Evolutionary conservation across 2,329 filamentous ascomycete genomes (phyloP).

Genomic region (Macrophomina tecta): DNA sequence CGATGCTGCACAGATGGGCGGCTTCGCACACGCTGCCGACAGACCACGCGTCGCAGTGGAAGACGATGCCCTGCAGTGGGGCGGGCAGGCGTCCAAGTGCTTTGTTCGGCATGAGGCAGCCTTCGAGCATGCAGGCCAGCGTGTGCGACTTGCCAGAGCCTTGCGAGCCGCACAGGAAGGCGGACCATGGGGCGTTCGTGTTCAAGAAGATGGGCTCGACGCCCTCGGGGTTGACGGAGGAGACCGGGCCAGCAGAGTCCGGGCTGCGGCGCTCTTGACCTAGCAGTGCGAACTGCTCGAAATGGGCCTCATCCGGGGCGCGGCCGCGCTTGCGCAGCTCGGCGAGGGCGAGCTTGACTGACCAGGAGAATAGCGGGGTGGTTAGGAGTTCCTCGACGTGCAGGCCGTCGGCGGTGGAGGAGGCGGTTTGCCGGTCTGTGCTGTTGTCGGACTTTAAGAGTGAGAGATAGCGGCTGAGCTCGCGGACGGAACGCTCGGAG

Average conservation of each 20-base stretch:
- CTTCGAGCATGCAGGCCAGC: conserved; percentile 64
- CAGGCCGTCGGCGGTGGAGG: neutral
- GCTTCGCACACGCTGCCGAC: conserved; percentile 62
- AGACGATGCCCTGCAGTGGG: conserved; percentile 65
- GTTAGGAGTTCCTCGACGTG: conserved; percentile 22
- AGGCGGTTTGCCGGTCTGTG: neutral
- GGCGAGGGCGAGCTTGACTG: conserved; percentile 16
- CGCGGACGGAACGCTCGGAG: conserved; percentile 16
- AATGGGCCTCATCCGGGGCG: neutral
- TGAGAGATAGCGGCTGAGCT: conserved; percentile 10
- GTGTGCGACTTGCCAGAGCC: conserved; percentile 69
- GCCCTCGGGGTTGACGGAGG: neutral
- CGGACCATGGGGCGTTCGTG: conserved; percentile 61
- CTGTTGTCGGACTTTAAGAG: neutral
- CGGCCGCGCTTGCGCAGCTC: conserved; percentile 3
- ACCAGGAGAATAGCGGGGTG: conserved; percentile 25
- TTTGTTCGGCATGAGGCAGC: conserved; percentile 57
- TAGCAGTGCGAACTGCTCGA: conserved; percentile 25
- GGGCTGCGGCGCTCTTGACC: conserved; percentile 14
- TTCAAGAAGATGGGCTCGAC: conserved; percentile 54
- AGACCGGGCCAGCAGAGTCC: neutral
- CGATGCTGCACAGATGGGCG: conserved; percentile 57
- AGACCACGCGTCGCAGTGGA: conserved; percentile 56
- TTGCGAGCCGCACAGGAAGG: conserved; percentile 69
- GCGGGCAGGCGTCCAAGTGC: conserved; percentile 52